Evolutionary conservation across 2,329 filamentous ascomycete genomes (phyloP).

Genomic region (Colletotrichum sp.): DNA sequence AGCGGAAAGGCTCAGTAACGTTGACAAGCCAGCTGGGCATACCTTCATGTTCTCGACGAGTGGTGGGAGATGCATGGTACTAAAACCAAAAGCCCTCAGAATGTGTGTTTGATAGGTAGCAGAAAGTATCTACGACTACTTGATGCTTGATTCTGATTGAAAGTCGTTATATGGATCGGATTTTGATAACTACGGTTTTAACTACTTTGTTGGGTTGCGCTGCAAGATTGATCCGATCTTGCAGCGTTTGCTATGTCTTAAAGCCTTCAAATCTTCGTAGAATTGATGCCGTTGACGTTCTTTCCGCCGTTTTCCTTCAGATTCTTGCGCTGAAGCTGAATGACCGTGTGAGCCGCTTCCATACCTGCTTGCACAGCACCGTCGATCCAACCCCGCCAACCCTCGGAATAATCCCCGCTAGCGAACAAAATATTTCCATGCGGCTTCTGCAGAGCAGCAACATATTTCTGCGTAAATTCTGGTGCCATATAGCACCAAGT

Average conservation of each 20-base stretch:
- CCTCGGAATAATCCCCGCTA: background rate
- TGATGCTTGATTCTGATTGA: background rate
- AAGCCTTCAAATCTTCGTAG: background rate
- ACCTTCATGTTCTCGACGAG: background rate
- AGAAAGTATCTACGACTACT: background rate
- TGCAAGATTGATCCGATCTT: background rate
- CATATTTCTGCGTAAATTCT: background rate
- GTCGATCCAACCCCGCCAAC: background rate
- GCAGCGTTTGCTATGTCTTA: background rate
- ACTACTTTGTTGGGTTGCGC: background rate
- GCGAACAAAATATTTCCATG: background rate
- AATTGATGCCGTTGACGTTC: background rate
- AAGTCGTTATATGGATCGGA: background rate
- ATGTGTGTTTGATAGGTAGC: background rate
- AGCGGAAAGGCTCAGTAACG: background rate
- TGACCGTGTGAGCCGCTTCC: background rate
- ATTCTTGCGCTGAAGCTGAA: background rate
- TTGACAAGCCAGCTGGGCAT: accelerated
- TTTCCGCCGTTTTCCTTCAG: background rate
- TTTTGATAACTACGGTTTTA: background rate
- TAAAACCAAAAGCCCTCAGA: background rate
- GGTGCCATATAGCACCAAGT: background rate
- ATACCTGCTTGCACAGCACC: background rate
- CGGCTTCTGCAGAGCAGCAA: background rate
- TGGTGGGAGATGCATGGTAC: background rate